Conservation (phyloP, 495 filamentous ascomycete species). For the Penicillium subrubescens region DNA sequence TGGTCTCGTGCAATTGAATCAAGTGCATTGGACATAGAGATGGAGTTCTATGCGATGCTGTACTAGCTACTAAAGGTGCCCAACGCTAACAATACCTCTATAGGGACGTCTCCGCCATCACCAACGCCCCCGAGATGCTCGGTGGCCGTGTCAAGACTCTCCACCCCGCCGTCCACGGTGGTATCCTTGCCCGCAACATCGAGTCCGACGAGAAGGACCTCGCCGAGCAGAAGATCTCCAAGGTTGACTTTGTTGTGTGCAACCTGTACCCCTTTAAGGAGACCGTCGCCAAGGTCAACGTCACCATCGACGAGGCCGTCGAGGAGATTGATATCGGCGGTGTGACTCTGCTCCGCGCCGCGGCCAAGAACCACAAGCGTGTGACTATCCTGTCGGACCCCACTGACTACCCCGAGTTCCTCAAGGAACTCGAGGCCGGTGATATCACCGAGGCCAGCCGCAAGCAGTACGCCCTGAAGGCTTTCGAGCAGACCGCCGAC, state of each 20-base stretch:
- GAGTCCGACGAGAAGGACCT: constrained; percentile 95
- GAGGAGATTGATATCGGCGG: constrained; percentile 99
- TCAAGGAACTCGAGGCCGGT: constrained; percentile 83
- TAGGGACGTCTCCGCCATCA: constrained; percentile 95
- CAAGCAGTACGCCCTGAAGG: constrained; percentile 89
- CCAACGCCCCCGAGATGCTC: constrained; percentile 97
- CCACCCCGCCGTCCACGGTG: constrained; percentile 91
- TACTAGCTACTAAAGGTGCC: neutral
- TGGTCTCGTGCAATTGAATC: neutral
- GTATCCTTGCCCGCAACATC: constrained; percentile 90
- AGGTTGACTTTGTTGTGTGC: constrained; percentile 98
- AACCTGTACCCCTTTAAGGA: constrained; percentile 99
- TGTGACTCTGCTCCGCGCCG: constrained; percentile 92
- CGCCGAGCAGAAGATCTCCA: constrained; percentile 93
- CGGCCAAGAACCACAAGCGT: constrained; percentile 94
- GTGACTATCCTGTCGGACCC: constrained; percentile 96
- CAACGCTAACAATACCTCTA: constrained; percentile 18
- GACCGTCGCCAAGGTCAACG: constrained; percentile 93
- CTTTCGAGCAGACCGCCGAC: constrained; percentile 97
- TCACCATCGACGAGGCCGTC: constrained; percentile 92
- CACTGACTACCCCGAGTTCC: constrained; percentile 88
- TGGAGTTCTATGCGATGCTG: neutral
- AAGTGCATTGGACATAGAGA: neutral
- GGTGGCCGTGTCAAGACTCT: constrained; percentile 95
- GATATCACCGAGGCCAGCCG: constrained; percentile 81